Conservation (phyloP, 768 basidiomycete genomes). For the Tylopilus rubrobrunneus region DNA sequence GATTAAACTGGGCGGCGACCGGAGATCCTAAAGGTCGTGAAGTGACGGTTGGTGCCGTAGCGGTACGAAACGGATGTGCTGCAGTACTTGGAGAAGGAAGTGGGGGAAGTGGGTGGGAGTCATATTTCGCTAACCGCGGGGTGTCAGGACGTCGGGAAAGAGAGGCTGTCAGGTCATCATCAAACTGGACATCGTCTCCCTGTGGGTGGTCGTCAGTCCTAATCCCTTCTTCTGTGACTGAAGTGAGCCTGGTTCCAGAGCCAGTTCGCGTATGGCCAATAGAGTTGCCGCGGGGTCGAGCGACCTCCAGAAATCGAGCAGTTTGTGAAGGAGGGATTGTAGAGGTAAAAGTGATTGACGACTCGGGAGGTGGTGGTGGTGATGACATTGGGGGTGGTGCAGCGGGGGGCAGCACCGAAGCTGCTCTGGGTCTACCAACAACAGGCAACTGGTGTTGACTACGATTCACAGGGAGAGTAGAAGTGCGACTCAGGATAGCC, state of each 20-base stretch:
- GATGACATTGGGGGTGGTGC: slow-evolving; percentile 61
- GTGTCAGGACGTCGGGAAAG: slow-evolving; percentile 38
- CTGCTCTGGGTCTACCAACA: slow-evolving; percentile 45
- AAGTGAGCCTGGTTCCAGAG: slow-evolving; percentile 53
- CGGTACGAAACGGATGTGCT: slow-evolving; percentile 28
- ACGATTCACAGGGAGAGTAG: slow-evolving; percentile 33
- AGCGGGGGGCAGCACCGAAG: slow-evolving; percentile 60
- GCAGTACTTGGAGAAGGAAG: slow-evolving; percentile 47
- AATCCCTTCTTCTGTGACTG: slow-evolving; percentile 58
- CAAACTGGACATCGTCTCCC: slow-evolving; percentile 24
- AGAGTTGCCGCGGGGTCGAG: slow-evolving; percentile 47
- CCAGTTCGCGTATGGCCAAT: slow-evolving; percentile 51
- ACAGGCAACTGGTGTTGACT: slow-evolving; percentile 21
- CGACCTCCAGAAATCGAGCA: slow-evolving; percentile 33
- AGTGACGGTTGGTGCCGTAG: slow-evolving; percentile 11
- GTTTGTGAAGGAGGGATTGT: slow-evolving; percentile 31
- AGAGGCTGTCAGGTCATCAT: slow-evolving; percentile 30
- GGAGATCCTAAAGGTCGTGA: slow-evolving; percentile 48
- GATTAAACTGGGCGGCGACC: slow-evolving; percentile 35
- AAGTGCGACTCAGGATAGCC: slow-evolving; percentile 30
- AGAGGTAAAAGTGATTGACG: slow-evolving; percentile 21
- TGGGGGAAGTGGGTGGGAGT: slow-evolving; percentile 67
- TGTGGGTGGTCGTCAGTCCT: slow-evolving; percentile 35
- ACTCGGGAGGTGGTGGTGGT: slow-evolving; percentile 51
- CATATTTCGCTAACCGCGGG: slow-evolving; percentile 41